phyloP scores from a whole-genome alignment of 116 monocot species.

The Thalassia testudinum region DNA sequence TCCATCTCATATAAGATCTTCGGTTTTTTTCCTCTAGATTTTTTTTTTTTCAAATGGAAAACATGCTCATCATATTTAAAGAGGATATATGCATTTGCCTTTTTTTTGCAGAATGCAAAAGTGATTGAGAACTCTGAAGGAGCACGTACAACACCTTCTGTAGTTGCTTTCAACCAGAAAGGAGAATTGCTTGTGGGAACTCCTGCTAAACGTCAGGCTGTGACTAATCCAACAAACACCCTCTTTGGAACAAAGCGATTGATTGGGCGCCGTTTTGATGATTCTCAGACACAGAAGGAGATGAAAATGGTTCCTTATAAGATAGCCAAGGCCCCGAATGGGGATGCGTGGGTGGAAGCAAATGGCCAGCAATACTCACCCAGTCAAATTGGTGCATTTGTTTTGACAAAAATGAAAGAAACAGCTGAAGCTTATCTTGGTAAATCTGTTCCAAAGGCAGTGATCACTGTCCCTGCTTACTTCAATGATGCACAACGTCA shows the following conservation, averaged over 20 bases:
- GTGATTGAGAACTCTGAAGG: constrained; percentile 45
- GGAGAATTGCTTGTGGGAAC: constrained; percentile 38
- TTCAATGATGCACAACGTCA: constrained; percentile 37
- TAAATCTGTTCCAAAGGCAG: constrained; percentile 25
- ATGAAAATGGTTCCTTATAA: constrained; percentile 51
- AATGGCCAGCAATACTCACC: constrained; percentile 33
- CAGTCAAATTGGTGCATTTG: constrained; percentile 31
- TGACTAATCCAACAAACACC: constrained; percentile 42
- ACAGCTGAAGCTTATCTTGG: constrained; percentile 32
- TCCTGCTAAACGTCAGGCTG: constrained; percentile 36
- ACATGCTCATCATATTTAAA: too few relatives aligned
- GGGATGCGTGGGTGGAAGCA: constrained; percentile 31
- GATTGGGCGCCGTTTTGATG: constrained; percentile 38
- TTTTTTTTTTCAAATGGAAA: background rate
- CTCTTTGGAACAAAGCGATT: constrained; percentile 33
- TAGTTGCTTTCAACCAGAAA: constrained; percentile 41
- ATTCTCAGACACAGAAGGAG: constrained; percentile 42
- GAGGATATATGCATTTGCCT: background rate
- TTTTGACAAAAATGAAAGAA: constrained; percentile 33
- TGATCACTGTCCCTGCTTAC: constrained; percentile 26
- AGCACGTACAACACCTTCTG: constrained; percentile 34
- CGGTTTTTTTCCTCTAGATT: background rate
- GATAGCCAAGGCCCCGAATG: constrained; percentile 32
- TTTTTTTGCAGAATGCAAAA: constrained; percentile 21
- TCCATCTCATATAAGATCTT: background rate